A percentile compares a stretch with the other conserved stretches of the same genome.
phyloP scores from a whole-genome alignment of 768 basidiomycete genomes.

The Boletus barrowsii region DNA sequence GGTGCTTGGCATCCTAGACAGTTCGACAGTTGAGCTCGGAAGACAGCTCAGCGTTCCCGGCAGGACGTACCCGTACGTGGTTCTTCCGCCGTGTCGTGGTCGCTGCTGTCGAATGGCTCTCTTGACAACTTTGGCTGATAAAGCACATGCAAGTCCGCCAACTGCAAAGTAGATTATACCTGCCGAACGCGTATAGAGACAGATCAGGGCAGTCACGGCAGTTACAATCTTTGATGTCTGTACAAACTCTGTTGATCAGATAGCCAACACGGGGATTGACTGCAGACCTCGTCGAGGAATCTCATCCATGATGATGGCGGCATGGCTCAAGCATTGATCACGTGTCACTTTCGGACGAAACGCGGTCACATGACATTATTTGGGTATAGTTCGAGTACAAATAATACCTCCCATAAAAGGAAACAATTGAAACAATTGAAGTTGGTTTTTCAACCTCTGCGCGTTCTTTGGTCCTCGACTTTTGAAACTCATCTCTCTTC shows the following conservation, averaged over 20 bases:
- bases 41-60: neutral
- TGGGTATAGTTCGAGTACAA: constrained; percentile 29
- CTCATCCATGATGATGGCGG: constrained; percentile 21
- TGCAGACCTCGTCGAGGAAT: constrained; percentile 33
- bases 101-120: constrained; percentile 60
- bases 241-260: constrained; percentile 3
- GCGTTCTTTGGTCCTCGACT: constrained; percentile 11
- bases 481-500: constrained; percentile 3
- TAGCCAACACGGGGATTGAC: neutral
- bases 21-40: neutral
- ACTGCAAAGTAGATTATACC: constrained; percentile 57
- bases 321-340: constrained; percentile 4
- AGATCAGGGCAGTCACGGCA: constrained; percentile 42
- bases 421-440: constrained; percentile 24
- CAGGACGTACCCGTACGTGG: constrained; percentile 63
- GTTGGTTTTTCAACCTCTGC: constrained; percentile 29
- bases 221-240: constrained; percentile 64
- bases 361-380: constrained; percentile 33
- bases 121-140: constrained; percentile 63
- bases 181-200: constrained; percentile 61
- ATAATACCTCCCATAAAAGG: constrained; percentile 23
- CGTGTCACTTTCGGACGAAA: constrained; percentile 20
- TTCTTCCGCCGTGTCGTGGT: constrained; percentile 47
- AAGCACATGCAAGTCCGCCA: constrained; percentile 54
- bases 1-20: constrained; percentile 77